These are phyloP conservation scores for Coemansia guatemalensis DNA, from an alignment of 192 early-diverging fungal genomes.

Conservation along the genomic window DNA sequence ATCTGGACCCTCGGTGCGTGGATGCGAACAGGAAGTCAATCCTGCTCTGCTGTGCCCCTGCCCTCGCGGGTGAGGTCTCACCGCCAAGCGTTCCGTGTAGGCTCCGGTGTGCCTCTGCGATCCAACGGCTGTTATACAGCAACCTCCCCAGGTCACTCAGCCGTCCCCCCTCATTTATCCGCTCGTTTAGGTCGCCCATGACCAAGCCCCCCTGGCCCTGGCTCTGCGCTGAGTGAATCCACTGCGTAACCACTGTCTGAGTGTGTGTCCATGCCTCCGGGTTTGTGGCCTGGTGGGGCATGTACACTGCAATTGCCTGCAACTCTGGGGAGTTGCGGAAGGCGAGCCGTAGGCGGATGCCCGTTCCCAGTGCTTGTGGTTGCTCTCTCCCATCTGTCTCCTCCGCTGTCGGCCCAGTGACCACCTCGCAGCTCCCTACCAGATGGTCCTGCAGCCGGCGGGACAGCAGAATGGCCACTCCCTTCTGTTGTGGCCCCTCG, in stretches of 20 bases:
- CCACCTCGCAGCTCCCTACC: neutral
- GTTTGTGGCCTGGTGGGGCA: neutral
- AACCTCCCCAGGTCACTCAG: neutral
- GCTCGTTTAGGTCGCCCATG: neutral
- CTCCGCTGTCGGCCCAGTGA: neutral
- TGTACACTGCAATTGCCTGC: neutral
- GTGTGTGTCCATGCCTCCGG: too few relatives aligned
- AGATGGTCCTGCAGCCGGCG: neutral
- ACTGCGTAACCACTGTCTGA: too few relatives aligned
- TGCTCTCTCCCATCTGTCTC: neutral
- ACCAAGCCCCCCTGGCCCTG: too few relatives aligned
- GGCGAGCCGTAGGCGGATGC: neutral
- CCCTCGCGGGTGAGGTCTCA: neutral
- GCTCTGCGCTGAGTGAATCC: too few relatives aligned
- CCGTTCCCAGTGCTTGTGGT: neutral
- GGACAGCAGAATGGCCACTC: neutral
- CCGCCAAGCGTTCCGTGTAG: neutral
- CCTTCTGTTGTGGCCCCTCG: neutral
- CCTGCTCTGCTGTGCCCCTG: neutral
- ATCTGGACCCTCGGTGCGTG: neutral
- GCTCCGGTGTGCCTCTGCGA: neutral
- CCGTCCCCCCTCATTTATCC: neutral
- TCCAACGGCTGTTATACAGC: neutral
- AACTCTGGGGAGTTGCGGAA: neutral
- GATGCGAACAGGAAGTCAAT: neutral